Conservation (phyloP, 2,329 filamentous ascomycete genomes). For the Keithomyces neogunnii region DNA sequence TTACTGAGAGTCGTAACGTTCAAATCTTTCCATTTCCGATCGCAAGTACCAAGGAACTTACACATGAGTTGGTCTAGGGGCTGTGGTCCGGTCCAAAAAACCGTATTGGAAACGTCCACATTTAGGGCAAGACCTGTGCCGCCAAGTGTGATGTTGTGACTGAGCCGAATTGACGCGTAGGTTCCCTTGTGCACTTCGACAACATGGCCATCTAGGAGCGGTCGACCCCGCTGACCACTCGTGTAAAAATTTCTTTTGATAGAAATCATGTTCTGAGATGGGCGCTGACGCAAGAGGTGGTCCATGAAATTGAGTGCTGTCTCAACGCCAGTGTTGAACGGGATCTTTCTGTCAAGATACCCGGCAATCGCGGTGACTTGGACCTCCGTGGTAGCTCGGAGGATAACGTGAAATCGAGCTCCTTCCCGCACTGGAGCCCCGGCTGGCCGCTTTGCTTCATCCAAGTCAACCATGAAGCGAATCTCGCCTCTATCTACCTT, state of each 20-base stretch:
- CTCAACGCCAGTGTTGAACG: conserved; percentile 59
- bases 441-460: conserved; percentile 48
- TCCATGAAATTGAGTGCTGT: conserved; percentile 88
- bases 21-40: conserved; percentile 18
- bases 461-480: conserved; percentile 61
- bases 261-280: conserved; percentile 55
- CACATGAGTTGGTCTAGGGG: conserved; percentile 28
- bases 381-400: conserved; percentile 59
- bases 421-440: conserved; percentile 21
- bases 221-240: conserved; percentile 33
- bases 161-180: conserved; percentile 76
- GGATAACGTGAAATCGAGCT: conserved; percentile 50
- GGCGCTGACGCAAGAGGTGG: conserved; percentile 75
- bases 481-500: conserved; percentile 38
- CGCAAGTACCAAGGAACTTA: conserved; percentile 23
- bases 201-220: conserved; percentile 48
- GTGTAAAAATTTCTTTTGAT: conserved; percentile 83
- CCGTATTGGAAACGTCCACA: conserved; percentile 83
- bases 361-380: conserved; percentile 55
- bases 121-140: conserved; percentile 68
- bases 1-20: conserved; percentile 18
- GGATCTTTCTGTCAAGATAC: conserved; percentile 54
- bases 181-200: conserved; percentile 80
- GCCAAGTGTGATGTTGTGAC: conserved; percentile 40
- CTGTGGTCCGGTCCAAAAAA: conserved; percentile 60